phyloP scores from a whole-genome alignment of 164 flowering plant genomes.

The grape (Vitis vinifera) region DNA sequence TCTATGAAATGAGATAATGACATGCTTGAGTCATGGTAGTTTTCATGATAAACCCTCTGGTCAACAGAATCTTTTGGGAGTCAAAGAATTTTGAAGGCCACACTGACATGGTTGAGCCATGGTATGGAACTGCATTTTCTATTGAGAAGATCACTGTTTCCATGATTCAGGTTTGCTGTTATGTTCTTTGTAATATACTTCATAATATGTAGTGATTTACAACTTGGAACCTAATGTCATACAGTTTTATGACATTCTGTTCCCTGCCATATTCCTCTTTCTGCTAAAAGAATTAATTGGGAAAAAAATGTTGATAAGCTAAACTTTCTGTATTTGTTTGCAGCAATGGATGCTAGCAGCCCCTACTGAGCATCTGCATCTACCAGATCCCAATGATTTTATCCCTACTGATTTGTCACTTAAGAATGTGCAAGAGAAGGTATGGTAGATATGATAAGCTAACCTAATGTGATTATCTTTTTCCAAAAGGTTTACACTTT shows the following conservation, averaged over 20 bases:
- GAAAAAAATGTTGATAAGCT: background rate
- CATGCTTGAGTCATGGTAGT: background rate
- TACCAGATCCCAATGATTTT: slow-evolving; percentile 77
- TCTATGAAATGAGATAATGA: too few species aligned
- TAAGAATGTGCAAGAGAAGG: slow-evolving; percentile 58
- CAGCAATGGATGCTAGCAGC: slow-evolving; percentile 81
- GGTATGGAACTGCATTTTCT: slow-evolving; percentile 91
- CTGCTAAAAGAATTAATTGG: too few species aligned
- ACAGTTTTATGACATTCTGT: too few species aligned
- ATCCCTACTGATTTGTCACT: slow-evolving; percentile 86
- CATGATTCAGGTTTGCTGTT: slow-evolving; percentile 63
- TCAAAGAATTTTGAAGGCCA: slow-evolving; percentile 89
- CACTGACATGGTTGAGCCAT: slow-evolving; percentile 82
- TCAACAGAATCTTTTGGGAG: slow-evolving; percentile 88
- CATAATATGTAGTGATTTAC: too few species aligned
- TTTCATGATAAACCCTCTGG: slow-evolving; percentile 3
- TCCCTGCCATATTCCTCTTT: too few species aligned
- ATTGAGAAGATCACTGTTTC: slow-evolving; percentile 51
- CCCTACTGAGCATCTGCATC: slow-evolving; percentile 68
- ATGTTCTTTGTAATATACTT: background rate
- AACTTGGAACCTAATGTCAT: too few species aligned
- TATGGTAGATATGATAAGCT: slow-evolving; percentile 13
- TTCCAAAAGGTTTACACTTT: slow-evolving; percentile 3
- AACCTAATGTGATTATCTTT: background rate
- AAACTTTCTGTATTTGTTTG: slow-evolving; percentile 12